Percentiles rank a stretch among this genome's conserved stretches.
These are phyloP conservation scores for Candida krabiensis DNA, from an alignment of 805 yeast species.

Conservation along the genomic window DNA sequence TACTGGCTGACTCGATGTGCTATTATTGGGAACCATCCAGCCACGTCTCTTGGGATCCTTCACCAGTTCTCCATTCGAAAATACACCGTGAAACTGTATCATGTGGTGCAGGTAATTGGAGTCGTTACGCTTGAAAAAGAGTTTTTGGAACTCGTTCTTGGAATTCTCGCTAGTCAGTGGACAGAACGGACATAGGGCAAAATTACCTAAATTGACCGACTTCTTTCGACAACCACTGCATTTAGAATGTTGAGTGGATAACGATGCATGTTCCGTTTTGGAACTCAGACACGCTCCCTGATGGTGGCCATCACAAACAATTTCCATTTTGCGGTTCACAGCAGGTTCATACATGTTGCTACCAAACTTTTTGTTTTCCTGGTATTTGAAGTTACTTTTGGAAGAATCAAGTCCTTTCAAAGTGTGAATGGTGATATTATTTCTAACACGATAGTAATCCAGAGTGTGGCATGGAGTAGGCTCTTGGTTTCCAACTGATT, in stretches of 20 bases:
- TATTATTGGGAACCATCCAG: conserved; percentile 18
- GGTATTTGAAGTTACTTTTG: conserved; percentile 11
- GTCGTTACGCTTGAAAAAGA: conserved; percentile 30
- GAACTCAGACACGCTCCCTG: too few relatives aligned
- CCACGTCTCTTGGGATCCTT: conserved; percentile 24
- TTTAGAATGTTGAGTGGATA: not conserved
- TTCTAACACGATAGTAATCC: conserved; percentile 14
- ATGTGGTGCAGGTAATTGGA: conserved; percentile 33
- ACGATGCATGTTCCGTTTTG: too few relatives aligned
- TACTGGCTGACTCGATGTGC: conserved; percentile 10
- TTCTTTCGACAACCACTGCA: conserved; percentile 5
- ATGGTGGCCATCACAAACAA: not conserved
- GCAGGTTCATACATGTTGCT: conserved; percentile 22
- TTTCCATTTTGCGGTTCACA: conserved; percentile 19
- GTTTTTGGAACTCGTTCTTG: conserved; percentile 14
- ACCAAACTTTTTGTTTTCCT: conserved; percentile 19
- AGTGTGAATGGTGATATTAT: conserved; percentile 14
- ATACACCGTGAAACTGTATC: conserved; percentile 34
- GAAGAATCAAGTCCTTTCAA: conserved; percentile 9
- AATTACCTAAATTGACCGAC: conserved; percentile 22
- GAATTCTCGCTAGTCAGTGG: conserved; percentile 17
- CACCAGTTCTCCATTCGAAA: conserved; percentile 29
- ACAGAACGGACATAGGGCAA: conserved; percentile 32
- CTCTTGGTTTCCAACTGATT: not conserved
- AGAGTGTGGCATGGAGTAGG: conserved; percentile 16